Evolutionary conservation across 148 eudicot species (phyloP), one percentile per base, ranked within the genome.

Genomic region (Chenopodium quinoa): DNA sequence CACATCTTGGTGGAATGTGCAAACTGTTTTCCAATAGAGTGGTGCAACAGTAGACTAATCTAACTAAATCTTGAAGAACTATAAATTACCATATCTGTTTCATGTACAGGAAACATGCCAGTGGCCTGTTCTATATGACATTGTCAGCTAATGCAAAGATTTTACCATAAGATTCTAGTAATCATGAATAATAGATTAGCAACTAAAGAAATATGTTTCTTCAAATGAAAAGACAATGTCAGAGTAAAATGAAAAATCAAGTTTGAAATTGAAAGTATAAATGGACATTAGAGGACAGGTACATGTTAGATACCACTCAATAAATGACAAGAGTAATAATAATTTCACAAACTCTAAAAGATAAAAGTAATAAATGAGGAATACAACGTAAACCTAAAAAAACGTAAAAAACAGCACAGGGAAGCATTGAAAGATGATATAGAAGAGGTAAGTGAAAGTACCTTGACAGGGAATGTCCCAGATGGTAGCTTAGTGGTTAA

Each of bases 401-500:
- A 64, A 65, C 32, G 7, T 22, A 32, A 7, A 81, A 75, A 75
- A 8, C 17, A 63, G 63, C 79, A 58, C 81, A 71, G 52, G 23
- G 7, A 19, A 62, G 47, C 46, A 46, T 20, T 62, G 25, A 3
- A 62, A 62, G 25, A 62, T 1, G 23, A 62, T n/a, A 29, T 44
- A 27, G 68, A 52, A 23, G 32, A 73, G 70, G 64, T 12, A 7
- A 34, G 64, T 25, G 46, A 76, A 25, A 56, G 54, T 93, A 95
- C 98, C 98, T 95, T 95, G 46, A 91, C 96, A 63, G 98, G 98
- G 86, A 95, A 95, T 6, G 97, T 93, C 66, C 97, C 97, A n/a
- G 81, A 44, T 58, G 98, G 98, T 78, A 95, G 87, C 82, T 92
- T 95, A 23, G 98, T 95, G 72, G 96, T 95, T 85, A 95, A 79